A percentile compares a stretch with the other conserved stretches of the same genome.
These are phyloP conservation scores for Umbelopsis sp. DNA, from an alignment of 192 early-diverging fungal genomes.

Conservation along the genomic window DNA sequence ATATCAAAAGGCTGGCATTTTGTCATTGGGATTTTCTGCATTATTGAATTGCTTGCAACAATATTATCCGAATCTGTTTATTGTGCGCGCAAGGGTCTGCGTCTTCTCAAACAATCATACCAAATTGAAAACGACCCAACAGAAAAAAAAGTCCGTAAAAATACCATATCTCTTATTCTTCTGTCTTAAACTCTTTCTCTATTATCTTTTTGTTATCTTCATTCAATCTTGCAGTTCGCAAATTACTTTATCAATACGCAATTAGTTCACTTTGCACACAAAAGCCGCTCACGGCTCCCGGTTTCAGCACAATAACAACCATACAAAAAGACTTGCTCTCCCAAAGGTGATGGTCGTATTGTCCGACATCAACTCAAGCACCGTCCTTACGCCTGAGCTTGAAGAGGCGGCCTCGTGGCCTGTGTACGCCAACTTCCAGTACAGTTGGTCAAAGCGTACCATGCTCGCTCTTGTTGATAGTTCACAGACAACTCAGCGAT, in stretches of 20 bases:
- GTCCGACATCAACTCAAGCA: background rate
- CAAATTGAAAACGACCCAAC: conserved; percentile 10
- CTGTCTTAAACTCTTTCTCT: background rate
- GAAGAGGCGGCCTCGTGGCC: background rate
- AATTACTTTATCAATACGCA: background rate
- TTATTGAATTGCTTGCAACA: background rate
- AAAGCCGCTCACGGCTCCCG: background rate
- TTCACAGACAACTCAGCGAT: background rate
- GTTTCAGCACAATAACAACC: background rate
- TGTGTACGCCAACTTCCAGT: conserved; percentile 1
- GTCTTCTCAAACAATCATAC: conserved; percentile 12
- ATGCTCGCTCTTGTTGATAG: conserved; percentile 9
- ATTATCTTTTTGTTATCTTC: background rate
- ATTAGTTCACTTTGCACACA: background rate
- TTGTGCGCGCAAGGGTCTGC: background rate
- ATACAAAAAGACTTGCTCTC: background rate
- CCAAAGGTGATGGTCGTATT: conserved; percentile 6
- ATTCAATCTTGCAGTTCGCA: background rate
- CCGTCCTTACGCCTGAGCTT: background rate
- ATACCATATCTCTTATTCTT: conserved; percentile 8
- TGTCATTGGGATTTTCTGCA: background rate
- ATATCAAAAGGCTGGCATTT: too few relatives aligned
- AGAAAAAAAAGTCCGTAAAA: conserved; percentile 1
- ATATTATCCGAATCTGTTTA: background rate
- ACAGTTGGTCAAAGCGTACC: conserved; percentile 15